Percentiles rank a stretch among this genome's conserved stretches.
Evolutionary conservation across 345 rosid genomes (phyloP).

Genomic region (Populus ilicifolia): DNA sequence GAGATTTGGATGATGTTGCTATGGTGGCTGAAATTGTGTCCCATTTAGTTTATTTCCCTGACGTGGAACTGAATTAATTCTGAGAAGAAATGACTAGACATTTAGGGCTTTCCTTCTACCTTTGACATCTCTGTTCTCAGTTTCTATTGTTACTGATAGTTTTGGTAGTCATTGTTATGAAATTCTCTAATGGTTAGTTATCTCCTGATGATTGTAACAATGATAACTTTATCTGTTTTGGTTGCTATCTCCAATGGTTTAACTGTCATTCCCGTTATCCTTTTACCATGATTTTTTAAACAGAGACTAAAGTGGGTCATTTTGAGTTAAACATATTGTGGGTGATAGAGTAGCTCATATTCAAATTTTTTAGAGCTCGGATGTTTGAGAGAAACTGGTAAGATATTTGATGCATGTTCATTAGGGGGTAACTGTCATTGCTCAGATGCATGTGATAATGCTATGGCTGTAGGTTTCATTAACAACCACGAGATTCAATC

Average conservation of each 20-base stretch:
- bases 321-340: background rate
- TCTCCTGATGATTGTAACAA: no score
- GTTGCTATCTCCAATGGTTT: background rate
- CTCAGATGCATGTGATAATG: background rate
- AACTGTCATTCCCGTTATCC: background rate
- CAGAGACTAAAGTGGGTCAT: background rate
- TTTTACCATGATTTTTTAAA: background rate
- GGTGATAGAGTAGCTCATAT: background rate
- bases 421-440: background rate
- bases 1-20: background rate
- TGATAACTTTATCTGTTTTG: background rate
- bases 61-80: background rate
- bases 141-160: background rate
- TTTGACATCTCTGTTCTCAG: background rate
- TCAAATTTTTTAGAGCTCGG: background rate
- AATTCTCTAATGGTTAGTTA: background rate
- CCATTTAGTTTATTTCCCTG: background rate
- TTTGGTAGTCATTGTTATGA: background rate
- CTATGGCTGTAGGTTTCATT: background rate
- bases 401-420: background rate
- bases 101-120: background rate
- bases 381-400: background rate
- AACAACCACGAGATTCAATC: background rate
- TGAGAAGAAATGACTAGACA: background rate
- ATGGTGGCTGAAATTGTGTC: no score